Evolutionary conservation across 352 stramenopile species (phyloP), one percentile per base, ranked within the genome.

Genomic region (Pythium insidiosum): DNA sequence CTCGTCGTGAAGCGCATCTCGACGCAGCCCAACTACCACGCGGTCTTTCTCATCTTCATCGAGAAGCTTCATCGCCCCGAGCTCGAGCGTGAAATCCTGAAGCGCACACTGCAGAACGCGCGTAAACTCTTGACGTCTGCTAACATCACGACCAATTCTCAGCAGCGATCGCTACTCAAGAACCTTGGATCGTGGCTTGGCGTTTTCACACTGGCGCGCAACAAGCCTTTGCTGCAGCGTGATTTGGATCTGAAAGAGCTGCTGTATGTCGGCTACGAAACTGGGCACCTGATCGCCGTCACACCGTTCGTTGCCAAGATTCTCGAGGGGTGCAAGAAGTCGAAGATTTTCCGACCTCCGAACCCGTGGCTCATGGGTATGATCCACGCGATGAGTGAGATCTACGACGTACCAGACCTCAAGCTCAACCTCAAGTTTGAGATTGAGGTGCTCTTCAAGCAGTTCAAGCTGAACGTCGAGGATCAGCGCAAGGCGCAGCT

Each of bases 401-500:
- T 99, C 23, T 99, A 99, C 63, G 88, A 98, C 53, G 93, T 99
- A 5, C 87, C 97, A n/a, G 95, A 98, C 53, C 78, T 99, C 34
- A 99, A 99, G 63, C 94, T 99, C 53, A 99, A 99, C 65, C 95
- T 99, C 38, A 99, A 99, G 60, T 99, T 99, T 63, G 96, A 99
- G 66, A 97, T 99, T 38, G 96, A 99, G 71, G 95, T 99, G 31
- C 61, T 99, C 4, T 99, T 97, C 74, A 99, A 99, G 68, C 97
- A 97, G 67, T 92, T 99, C 36, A 96, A 97, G 53, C 73, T 99
- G 1, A 98, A 97, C 33, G 74, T 99, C 28, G 93, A 98, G 46
- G 96, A 98, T 43, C 81, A 94, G 51, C 95, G 98, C 43, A 95
- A 95, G 44, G 79, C 83, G 12, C 83, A 91, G 40, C 50, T 95